Base-by-base conservation (phyloP, 164 flowering plant species). In the Magnolia officinalis region DNA sequence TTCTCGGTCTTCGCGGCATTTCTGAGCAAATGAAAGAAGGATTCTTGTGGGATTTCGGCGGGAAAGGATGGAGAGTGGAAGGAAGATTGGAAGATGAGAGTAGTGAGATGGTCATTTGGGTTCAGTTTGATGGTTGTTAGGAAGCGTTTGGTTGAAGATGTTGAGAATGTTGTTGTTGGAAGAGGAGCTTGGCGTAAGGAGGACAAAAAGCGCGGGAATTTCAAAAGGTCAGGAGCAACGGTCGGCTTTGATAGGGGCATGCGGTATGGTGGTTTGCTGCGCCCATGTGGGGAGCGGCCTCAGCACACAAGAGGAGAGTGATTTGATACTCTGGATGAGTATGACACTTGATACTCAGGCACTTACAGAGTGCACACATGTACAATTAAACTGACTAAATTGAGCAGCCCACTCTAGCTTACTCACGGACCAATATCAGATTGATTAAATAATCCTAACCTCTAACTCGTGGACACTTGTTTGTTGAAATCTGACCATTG, bases 191-290 rank as follows among this genome's bases (percentile, higher is more conserved):
- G 45, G 45, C 61, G 50, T 50, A 16, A 45, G 31, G 50, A 26
- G 6, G 49, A 68, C 11, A 31, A 75, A 79, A 64, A 16, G 68
- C 37, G 71, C 13, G 77, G 79, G 74, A 80, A 63, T 6, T 69
- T 80, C 61, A 19, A 65, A 76, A 73, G 20, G 26, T 59, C 58
- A 2, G 45, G 20, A 79, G 49, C 20, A 70, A 70, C 77, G 58
- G 74, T 23, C 50, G 45, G 37, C 21, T 50, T 74, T 11, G 20
- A 21, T 8, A 50, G 65, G 51, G 16, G 79, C 75, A 78, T 68
- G 55, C 75, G 67, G 19, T 37, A 18, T 37, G 71, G 49, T 23
- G 45, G 71, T 45, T 18, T 26, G 71, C 16, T 16, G 52, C n/a
- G 50, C 49, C 4, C 50, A 31, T 69, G 19, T 29, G 52, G 6